These are phyloP conservation scores for Aschersonia sp. DNA, from an alignment of 2,329 filamentous ascomycete genomes.

Conservation along the genomic window DNA sequence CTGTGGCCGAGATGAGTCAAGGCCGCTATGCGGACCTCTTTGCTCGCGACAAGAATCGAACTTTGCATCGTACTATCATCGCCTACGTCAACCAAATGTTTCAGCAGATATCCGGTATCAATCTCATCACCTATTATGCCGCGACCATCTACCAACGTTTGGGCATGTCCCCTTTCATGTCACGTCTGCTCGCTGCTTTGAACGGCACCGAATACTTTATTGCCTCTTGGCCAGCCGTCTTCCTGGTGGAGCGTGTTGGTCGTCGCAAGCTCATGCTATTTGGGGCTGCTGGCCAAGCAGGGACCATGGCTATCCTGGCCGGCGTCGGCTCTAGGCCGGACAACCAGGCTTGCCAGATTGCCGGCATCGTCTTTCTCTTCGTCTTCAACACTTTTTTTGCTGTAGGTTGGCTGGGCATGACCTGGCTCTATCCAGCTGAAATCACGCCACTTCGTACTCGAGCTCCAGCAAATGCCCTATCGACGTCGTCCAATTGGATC, in stretches of 20 bases:
- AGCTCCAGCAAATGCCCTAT: constrained; percentile 43
- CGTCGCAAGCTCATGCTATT: constrained; percentile 60
- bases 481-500: constrained; percentile 42
- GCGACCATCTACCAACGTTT: constrained; percentile 43
- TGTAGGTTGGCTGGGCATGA: constrained; percentile 42
- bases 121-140: constrained; percentile 50
- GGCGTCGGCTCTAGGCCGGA: constrained; percentile 37
- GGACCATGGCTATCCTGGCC: constrained; percentile 48
- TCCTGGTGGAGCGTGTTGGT: constrained; percentile 51
- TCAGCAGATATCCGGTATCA: constrained; percentile 49
- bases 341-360: constrained; percentile 36
- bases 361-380: constrained; percentile 53
- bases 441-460: constrained; percentile 55
- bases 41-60: constrained; percentile 39
- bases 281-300: constrained; percentile 47
- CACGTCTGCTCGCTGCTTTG: constrained; percentile 38
- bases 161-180: constrained; percentile 36
- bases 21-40: constrained; percentile 45
- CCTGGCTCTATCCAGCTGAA: constrained; percentile 53
- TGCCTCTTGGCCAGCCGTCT: constrained; percentile 45
- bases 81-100: constrained; percentile 50
- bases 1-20: constrained; percentile 55
- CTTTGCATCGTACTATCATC: constrained; percentile 43
- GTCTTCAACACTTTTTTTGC: constrained; percentile 45
- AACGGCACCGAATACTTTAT: constrained; percentile 39